phyloP scores from a whole-genome alignment of 176 grass and related monocot species.

The Ensete glaucum region DNA sequence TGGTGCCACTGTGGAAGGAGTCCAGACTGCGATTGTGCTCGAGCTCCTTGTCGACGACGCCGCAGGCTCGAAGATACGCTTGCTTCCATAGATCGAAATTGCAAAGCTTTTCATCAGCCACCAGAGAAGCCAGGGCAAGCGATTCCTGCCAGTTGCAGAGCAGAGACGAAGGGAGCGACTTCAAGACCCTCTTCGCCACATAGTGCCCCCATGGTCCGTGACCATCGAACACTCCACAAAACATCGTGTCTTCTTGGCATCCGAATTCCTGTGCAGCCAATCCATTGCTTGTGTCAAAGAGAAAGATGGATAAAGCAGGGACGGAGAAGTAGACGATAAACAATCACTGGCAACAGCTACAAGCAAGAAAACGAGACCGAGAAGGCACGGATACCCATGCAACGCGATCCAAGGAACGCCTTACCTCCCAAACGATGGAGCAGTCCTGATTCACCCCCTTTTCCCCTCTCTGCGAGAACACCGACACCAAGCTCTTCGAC shows the following conservation, averaged over 20 bases:
- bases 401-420: not conserved
- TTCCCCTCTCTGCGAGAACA: conserved; percentile 82
- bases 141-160: conserved; percentile 78
- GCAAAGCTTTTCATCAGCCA: conserved; percentile 52
- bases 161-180: conserved; percentile 63
- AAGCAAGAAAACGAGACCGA: not conserved
- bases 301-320: not conserved
- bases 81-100: conserved; percentile 65
- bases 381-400: no score
- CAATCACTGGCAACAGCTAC: not conserved
- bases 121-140: conserved; percentile 33
- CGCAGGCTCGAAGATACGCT: conserved; percentile 40
- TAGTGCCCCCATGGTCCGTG: conserved; percentile 94
- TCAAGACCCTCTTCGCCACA: conserved; percentile 60
- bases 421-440: conserved; percentile 87
- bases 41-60: conserved; percentile 66
- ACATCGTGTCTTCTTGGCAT: conserved; percentile 50
- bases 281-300: not conserved
- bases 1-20: conserved; percentile 62
- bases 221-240: conserved; percentile 91
- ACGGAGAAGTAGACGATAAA: not conserved
- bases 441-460: conserved; percentile 92
- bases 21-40: conserved; percentile 41
- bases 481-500: conserved; percentile 65
- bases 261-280: conserved; percentile 56